phyloP scores from a whole-genome alignment of 768 basidiomycete species.

The Kwoniella bestiolae region DNA sequence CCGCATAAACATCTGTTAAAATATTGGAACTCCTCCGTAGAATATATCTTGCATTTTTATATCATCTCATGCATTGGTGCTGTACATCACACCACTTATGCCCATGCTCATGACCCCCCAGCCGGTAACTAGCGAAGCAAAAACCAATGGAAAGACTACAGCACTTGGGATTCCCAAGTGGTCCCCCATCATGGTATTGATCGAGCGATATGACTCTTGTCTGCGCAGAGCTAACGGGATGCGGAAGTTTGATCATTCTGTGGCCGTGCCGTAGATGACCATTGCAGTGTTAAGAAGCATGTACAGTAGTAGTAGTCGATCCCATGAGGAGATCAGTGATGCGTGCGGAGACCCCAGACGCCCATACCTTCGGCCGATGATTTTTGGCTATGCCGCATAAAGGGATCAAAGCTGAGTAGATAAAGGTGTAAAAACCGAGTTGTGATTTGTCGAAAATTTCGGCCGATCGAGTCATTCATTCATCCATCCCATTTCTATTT shows the following conservation, averaged over 20 bases:
- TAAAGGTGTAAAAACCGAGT: too few species aligned
- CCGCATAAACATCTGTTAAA: neutral
- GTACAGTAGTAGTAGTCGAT: neutral
- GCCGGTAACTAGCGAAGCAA: too few species aligned
- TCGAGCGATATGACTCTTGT: too few species aligned
- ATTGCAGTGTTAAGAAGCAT: too few species aligned
- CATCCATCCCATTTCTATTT: neutral
- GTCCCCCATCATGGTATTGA: too few species aligned
- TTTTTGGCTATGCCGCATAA: too few species aligned
- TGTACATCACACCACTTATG: neutral
- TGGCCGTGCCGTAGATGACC: too few species aligned
- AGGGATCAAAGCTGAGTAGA: too few species aligned
- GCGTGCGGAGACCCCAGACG: neutral
- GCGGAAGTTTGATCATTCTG: too few species aligned
- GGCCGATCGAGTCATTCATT: slow-evolving; percentile 10
- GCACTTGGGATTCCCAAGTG: neutral
- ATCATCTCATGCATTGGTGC: neutral
- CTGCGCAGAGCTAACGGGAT: too few species aligned
- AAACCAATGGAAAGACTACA: neutral
- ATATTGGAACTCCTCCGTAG: neutral
- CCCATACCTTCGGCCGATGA: neutral
- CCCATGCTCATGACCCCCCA: neutral
- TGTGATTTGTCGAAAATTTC: too few species aligned
- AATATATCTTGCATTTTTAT: neutral
- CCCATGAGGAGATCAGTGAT: neutral